Evolutionary conservation across 2,329 filamentous ascomycete species (phyloP), one percentile per base, ranked within the genome.

Genomic region (Pseudogymnoascus sp.): DNA sequence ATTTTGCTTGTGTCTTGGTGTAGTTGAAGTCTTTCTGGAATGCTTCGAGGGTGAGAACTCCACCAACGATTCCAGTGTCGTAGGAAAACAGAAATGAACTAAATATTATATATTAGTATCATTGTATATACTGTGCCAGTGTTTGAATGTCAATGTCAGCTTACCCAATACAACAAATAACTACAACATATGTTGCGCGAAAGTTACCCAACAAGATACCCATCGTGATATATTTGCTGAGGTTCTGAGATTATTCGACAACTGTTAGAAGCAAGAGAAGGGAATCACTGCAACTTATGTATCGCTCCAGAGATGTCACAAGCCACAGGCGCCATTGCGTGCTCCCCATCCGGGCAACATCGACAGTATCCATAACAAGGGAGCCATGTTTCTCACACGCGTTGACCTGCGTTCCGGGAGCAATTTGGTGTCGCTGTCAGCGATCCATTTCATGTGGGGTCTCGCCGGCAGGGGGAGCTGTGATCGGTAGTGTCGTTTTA

Each of bases 1-100:
- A 73, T 0, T 77, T 79, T 61, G 74, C 72, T 50, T 78, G 68
- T 3, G 69, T 68, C 10, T 71, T 70, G n/a, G 72, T 72, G 65
- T 78, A 80, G 10, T 72, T 65, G 64, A 79, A 80, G 64, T 78
- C 77, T 53, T 72, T 65, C 44, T 76, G 70, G 68, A 79, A 81
- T 4, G 76, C 76, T 29, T 69, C 62, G 11, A 80, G 70, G 1
- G 78, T 79, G 59, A 81, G 72, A 29, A 80, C 77, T 37, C 78
- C 78, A 78, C 78, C 78, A 14, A 77, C 71, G 38, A 78, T 76
- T 14, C 76, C 77, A 1, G 76, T 78, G 64, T 78, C 76, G 62
- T 79, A 78, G 64, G 75, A 76, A 66, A 73, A 74, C 35, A 78
- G 69, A 64, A 78, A 79, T 1, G 75, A 56, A 2, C 47, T 56